Percentiles rank a stretch among this genome's conserved stretches.
Conservation (phyloP, 2,329 filamentous ascomycete species). For the Ophiosphaerella narmari region DNA sequence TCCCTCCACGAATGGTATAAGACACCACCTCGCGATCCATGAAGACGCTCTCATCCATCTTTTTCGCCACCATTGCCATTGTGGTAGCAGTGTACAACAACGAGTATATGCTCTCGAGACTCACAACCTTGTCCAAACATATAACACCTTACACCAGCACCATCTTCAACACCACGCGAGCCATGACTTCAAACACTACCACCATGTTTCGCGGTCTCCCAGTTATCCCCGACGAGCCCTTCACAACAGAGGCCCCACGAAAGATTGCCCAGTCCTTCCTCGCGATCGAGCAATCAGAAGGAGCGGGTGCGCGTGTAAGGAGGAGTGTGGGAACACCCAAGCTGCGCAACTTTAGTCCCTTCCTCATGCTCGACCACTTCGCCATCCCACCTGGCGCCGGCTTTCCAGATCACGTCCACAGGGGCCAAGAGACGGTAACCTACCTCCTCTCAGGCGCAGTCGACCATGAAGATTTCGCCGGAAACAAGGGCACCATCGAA, state of each 20-base stretch:
- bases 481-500: conserved; percentile 80
- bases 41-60: conserved; percentile 47
- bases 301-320: conserved; percentile 83
- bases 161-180: conserved; percentile 28
- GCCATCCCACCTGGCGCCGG: conserved; percentile 77
- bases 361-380: conserved; percentile 95
- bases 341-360: conserved; percentile 85
- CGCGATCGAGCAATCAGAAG: conserved; percentile 84
- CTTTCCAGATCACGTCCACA: conserved; percentile 84
- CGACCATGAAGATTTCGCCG: conserved; percentile 91
- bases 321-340: conserved; percentile 84
- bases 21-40: conserved; percentile 36
- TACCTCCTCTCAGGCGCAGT: conserved; percentile 85
- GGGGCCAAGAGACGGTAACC: conserved; percentile 88
- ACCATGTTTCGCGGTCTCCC: conserved; percentile 54
- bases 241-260: conserved; percentile 59
- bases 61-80: conserved; percentile 50
- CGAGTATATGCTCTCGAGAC: conserved; percentile 49
- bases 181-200: conserved; percentile 36
- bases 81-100: conserved; percentile 45
- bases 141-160: conserved; percentile 29
- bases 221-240: conserved; percentile 49
- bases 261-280: conserved; percentile 82
- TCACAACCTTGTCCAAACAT: conserved; percentile 38
- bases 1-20: conserved; percentile 36